A percentile compares a stretch with the other conserved stretches of the same genome.
These are phyloP conservation scores for Sporothrix globosa DNA, from an alignment of 2,329 filamentous ascomycete species.

Conservation along the genomic window DNA sequence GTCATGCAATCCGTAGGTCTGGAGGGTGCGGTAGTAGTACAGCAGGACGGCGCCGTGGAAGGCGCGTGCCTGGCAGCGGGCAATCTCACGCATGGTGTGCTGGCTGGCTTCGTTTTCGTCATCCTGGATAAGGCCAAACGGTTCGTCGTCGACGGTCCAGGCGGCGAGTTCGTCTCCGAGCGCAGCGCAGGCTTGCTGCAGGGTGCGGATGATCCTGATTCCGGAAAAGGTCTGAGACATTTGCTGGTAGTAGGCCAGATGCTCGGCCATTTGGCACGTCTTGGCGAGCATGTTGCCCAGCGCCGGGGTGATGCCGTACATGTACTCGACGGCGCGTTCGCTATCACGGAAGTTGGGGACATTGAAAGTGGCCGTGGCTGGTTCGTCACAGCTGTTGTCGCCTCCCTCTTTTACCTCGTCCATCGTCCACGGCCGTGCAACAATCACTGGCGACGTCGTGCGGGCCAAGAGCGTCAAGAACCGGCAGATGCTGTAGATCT, in stretches of 20 bases:
- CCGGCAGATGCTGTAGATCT: conserved; percentile 31
- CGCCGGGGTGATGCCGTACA: conserved; percentile 31
- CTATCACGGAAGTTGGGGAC: conserved; percentile 16
- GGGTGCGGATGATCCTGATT: neutral
- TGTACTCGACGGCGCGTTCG: conserved; percentile 26
- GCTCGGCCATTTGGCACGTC: conserved; percentile 30
- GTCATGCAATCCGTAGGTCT: neutral
- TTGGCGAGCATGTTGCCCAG: conserved; percentile 28
- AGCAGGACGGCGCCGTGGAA: conserved; percentile 8
- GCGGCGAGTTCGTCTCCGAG: conserved; percentile 23
- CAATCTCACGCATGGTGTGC: conserved; percentile 15
- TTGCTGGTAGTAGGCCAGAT: conserved; percentile 1
- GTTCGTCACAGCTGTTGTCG: neutral
- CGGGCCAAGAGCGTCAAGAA: conserved; percentile 30
- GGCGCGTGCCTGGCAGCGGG: conserved; percentile 13
- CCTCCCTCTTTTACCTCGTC: neutral
- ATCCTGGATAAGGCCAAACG: neutral
- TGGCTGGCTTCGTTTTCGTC: neutral
- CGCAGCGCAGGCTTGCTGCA: conserved; percentile 18
- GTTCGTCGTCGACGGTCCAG: conserved; percentile 24
- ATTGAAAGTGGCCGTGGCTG: neutral
- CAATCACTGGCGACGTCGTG: conserved; percentile 15
- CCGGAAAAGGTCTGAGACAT: neutral
- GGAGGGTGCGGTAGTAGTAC: neutral
- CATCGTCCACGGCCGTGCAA: neutral